Evolutionary conservation across 2,329 filamentous ascomycete genomes (phyloP).

Genomic region (Neofusicoccum kwambonambiense): DNA sequence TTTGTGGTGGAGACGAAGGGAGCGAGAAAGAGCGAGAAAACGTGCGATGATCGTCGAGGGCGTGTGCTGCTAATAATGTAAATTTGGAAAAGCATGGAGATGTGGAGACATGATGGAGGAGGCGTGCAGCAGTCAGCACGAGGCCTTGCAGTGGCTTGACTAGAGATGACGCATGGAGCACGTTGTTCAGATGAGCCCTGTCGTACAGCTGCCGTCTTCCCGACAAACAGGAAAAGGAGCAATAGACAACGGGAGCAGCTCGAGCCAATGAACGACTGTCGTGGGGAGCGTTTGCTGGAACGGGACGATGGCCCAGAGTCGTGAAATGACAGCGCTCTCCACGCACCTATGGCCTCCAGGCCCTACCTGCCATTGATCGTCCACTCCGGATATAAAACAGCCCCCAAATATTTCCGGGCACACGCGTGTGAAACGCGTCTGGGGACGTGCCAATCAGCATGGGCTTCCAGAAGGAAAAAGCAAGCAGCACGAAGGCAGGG

Average conservation of each 20-base stretch:
- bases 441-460: neutral
- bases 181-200: neutral
- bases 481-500: neutral
- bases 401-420: neutral
- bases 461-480: slow-evolving; percentile 14
- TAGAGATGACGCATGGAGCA: neutral
- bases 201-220: neutral
- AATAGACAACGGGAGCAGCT: neutral
- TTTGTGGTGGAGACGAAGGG: neutral
- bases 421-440: neutral
- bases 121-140: slow-evolving; percentile 4
- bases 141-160: slow-evolving; percentile 1
- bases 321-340: neutral
- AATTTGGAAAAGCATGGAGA: slow-evolving; percentile 16
- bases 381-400: slow-evolving; percentile 1
- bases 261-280: neutral
- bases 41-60: neutral
- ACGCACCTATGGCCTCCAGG: neutral
- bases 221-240: slow-evolving; percentile 1
- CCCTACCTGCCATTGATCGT: neutral
- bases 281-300: slow-evolving; percentile 4
- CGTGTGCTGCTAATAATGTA: neutral
- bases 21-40: slow-evolving; percentile 6
- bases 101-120: slow-evolving; percentile 3
- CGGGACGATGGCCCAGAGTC: neutral